Conservation (phyloP, 2,329 filamentous ascomycete genomes). For the Gnomoniopsis sp. region DNA sequence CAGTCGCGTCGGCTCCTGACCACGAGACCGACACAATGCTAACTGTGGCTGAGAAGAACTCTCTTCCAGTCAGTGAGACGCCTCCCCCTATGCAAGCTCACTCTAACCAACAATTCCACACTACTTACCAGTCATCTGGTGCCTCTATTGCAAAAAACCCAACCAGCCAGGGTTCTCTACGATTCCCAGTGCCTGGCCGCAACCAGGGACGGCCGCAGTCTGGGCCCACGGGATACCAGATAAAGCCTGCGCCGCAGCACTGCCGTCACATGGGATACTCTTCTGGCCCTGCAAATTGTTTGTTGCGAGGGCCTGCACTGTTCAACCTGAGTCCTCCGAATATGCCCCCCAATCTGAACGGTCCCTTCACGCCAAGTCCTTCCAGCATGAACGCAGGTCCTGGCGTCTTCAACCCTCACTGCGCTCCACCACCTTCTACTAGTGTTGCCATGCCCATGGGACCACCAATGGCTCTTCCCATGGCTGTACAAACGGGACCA, state of each 20-base stretch:
- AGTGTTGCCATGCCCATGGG: not conserved
- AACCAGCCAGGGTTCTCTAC: not conserved
- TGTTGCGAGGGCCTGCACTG: not conserved
- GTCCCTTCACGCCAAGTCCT: too few relatives aligned
- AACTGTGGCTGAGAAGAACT: not conserved
- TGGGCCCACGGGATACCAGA: not conserved
- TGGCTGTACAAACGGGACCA: not conserved
- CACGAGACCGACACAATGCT: not conserved
- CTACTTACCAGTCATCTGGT: not conserved
- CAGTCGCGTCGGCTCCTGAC: conserved; percentile 8
- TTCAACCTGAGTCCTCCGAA: not conserved
- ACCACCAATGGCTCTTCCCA: not conserved
- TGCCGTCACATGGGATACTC: not conserved
- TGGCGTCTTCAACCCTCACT: not conserved
- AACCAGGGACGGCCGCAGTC: not conserved
- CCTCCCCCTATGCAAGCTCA: not conserved
- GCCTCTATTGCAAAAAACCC: not conserved
- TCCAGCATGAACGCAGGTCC: too few relatives aligned
- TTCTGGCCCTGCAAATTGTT: not conserved
- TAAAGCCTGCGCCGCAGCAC: not conserved
- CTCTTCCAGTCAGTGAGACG: not conserved
- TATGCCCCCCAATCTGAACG: not conserved
- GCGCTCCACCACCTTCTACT: not conserved
- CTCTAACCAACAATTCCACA: not conserved
- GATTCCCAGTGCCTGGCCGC: not conserved